A percentile compares a stretch with the other conserved stretches of the same genome.
Evolutionary conservation across 768 basidiomycete species (phyloP).

Genomic region (Lactifluus volemus): DNA sequence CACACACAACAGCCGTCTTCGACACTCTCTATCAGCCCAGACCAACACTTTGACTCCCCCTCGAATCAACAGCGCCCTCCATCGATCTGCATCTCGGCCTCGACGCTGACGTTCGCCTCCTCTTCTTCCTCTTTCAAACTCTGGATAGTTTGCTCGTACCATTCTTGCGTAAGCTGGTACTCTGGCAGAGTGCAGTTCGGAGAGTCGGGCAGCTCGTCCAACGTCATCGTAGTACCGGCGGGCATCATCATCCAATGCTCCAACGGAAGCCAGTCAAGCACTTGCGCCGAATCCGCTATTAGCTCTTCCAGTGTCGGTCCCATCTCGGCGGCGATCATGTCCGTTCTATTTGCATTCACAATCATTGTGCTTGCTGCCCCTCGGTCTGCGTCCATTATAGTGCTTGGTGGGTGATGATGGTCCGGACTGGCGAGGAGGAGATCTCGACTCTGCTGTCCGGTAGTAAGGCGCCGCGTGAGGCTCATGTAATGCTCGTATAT

Average conservation of each 20-base stretch:
- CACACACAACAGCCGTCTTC: too few species aligned
- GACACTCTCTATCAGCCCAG: too few species aligned
- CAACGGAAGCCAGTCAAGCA: background rate
- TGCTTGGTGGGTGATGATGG: background rate
- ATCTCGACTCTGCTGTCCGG: background rate
- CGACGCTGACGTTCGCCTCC: background rate
- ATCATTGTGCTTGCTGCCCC: background rate
- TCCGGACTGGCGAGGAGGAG: too few species aligned
- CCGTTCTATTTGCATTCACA: background rate
- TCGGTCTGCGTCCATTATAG: background rate
- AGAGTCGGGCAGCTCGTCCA: constrained; percentile 8
- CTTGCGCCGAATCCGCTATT: background rate
- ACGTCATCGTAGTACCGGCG: background rate
- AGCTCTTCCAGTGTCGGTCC: background rate
- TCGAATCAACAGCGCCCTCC: background rate
- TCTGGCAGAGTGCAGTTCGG: background rate
- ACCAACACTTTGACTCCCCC: too few species aligned
- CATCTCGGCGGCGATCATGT: background rate
- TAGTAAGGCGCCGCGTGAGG: background rate
- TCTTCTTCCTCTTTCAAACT: background rate
- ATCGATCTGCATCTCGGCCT: background rate
- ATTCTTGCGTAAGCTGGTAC: constrained; percentile 14
- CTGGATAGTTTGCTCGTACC: background rate
- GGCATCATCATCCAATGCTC: background rate
- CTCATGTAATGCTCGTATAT: background rate